Evolutionary conservation across 345 rosid species (phyloP), one percentile per base, ranked within the genome.

Genomic region (Corchorus capsularis): DNA sequence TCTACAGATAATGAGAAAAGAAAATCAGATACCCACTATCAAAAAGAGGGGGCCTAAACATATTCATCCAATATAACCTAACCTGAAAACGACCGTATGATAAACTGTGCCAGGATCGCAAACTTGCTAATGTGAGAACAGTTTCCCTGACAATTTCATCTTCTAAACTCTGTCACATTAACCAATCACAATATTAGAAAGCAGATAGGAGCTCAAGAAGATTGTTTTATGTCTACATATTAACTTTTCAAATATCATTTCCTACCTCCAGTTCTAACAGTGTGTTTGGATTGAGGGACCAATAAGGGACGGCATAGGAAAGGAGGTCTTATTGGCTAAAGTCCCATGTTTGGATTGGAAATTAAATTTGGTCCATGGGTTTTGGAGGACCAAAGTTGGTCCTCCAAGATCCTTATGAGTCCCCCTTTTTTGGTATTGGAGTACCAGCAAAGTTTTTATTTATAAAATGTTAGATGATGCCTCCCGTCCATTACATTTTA

Each of bases 31-130:
- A 63, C 20, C 70, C 16, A 53, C 11, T 0, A 6, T 2, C 32
- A 16, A 53, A 70, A 52, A 43, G 63, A 45, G 16, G 5, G 60
- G 50, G 27, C 4, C 43, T 15, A 52, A 69, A 69, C 34, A 34
- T 45, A 60, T 73, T 41, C 16, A 41, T 60, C 37, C 53, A 60
- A 47, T 32, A 72, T 54, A 55, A 76, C 34, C 68, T 68, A 55
- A 91, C 99, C 98, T 92, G 98, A 83, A 96, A 93, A 76, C 96
- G 96, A 71, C 99, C 99, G 83, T 87, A 92, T 3, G 98, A 93
- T 83, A 96, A 89, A 81, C 97, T 86, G 82, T 89, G 91, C 99
- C 98, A 96, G 76, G 93, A 92, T 46, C 88, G 86, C 67, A 93
- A 80, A 82, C 95, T 89, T 71, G 96, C 98, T 84, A 96, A 79